Base-by-base conservation (phyloP, 106 monocot genomes). In the Dendrobium catenatum region DNA sequence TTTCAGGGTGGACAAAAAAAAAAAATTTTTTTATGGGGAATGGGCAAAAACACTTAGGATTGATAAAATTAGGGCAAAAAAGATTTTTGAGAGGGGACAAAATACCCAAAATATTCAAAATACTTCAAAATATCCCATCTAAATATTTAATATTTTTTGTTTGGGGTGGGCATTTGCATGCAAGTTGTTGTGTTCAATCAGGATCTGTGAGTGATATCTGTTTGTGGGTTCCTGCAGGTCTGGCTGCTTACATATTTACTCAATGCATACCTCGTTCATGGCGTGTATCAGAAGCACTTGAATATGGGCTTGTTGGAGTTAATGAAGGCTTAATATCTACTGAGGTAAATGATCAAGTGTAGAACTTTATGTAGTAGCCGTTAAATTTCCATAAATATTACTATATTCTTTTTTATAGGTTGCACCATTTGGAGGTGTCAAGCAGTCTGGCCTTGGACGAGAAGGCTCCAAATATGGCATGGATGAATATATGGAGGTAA, bases 391-490 rank as follows among this genome's bases (percentile, higher is more conserved):
- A 43, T 22, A 37, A 81, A 75, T 72, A 54, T 40, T 42, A 20
- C 44, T 70, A 17, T 44, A 43, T 78, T 9, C 19, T 41, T 44
- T 29, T 40, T 58, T 6, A n/a, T 68, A 98, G 98, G 93, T 98
- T 51, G 98, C 98, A 76, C 98, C 98, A 51, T 98, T 98, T 95
- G 97, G 97, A 82, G 97, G 97, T 15, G 51, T 89, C 75, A 98
- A 98, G 85, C 91, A 98, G 74, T 98, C 97, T 61, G 97, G 97
- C 48, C 94, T 98, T 81, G 98, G 98, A 79, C 79, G 98, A 79
- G 98, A 98, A 86, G 98, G 98, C 66, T 98, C 98, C 46, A 98
- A 98, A 86, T 98, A 98, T 87, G 98, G 98, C 56, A 88, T 98
- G 51, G 95, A 98, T 51, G 98, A 98, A 29, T 95, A 86, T 78